Evolutionary conservation across 306 rosid species (phyloP), one percentile per base, ranked within the genome.

Genomic region (Clitoria ternatea): DNA sequence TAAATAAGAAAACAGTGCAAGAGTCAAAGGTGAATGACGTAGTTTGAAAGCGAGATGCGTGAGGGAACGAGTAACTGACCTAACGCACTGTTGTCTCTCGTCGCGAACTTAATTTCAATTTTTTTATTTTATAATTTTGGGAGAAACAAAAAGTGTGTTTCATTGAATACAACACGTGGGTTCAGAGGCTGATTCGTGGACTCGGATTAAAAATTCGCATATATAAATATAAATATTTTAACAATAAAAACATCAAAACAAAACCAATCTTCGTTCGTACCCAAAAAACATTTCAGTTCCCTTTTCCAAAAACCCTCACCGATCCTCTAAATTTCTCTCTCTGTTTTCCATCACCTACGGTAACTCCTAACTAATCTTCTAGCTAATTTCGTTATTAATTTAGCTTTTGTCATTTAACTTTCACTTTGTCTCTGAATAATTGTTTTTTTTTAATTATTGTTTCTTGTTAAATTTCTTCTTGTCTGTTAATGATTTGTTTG

Each of bases 111-210:
- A 36, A 3, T 5, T 22, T 50, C 1, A 35, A 18, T 23, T 13
- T 13, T 15, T 68, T 54, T 14, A 11, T 29, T 11, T 3, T n/a
- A n/a, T 13, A 6, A 2, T 17, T 17, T n/a, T 12, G 59, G 24
- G 29, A 13, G 35, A 45, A 53, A 64, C 19, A 33, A 52, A 32
- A 72, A 57, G 26, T 56, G 68, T 17, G 32, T 29, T 61, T 15
- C 43, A 61, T 39, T 70, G 17, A 50, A 71, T 22, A 42, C 14
- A 64, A 72, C 82, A 81, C 85, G 85, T 81, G 85, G 76, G 42
- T 24, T 30, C 23, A 2, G n/a, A 64, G 53, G 56, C 47, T 14
- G 33, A 63, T 56, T 75, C 54, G 81, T 56, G 77, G 85, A 81
- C 56, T 74, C 20, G 3, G 12, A 74, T 40, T 39, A 66, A 37